These are phyloP conservation scores for Wallacemonas sp. DNA, from an alignment of 208 protist genomes.

Conservation along the genomic window DNA sequence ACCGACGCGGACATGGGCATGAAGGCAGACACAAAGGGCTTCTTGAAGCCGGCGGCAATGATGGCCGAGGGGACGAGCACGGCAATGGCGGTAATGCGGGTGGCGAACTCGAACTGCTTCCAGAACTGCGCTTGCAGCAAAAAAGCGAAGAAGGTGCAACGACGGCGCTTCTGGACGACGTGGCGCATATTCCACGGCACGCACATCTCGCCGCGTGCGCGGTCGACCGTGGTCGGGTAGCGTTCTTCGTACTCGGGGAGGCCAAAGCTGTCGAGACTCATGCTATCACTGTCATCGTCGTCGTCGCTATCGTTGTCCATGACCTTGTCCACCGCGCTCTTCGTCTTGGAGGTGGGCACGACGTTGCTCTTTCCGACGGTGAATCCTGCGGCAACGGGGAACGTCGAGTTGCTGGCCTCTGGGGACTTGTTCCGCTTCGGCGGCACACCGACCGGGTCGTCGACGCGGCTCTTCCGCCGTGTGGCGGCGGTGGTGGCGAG, in stretches of 20 bases:
- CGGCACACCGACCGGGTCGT: neutral
- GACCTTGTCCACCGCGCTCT: neutral
- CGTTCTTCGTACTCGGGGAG: conserved; percentile 55
- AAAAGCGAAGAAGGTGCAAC: conserved; percentile 69
- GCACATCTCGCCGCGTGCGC: conserved; percentile 35
- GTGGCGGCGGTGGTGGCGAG: neutral
- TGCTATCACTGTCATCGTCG: conserved; percentile 33
- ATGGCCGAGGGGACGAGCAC: conserved; percentile 65
- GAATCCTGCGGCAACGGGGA: conserved; percentile 14
- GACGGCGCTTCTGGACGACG: conserved; percentile 8
- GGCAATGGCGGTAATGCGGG: conserved; percentile 65
- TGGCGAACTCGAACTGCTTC: conserved; percentile 76
- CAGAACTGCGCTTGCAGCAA: conserved; percentile 71
- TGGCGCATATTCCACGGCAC: conserved; percentile 77
- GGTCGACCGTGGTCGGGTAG: conserved; percentile 31
- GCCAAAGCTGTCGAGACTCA: conserved; percentile 66
- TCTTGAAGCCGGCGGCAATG: conserved; percentile 55
- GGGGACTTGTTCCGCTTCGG: conserved; percentile 1
- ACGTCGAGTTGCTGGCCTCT: neutral
- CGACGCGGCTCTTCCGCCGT: conserved; percentile 11
- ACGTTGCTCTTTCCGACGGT: conserved; percentile 4
- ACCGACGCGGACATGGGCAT: conserved; percentile 66
- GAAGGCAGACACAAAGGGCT: conserved; percentile 69
- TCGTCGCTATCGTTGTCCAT: conserved; percentile 14
- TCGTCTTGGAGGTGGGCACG: conserved; percentile 12